Evolutionary conservation across 441 rosid species (phyloP), one percentile per base, ranked within the genome.

Genomic region (Erodium chrysanthum): DNA sequence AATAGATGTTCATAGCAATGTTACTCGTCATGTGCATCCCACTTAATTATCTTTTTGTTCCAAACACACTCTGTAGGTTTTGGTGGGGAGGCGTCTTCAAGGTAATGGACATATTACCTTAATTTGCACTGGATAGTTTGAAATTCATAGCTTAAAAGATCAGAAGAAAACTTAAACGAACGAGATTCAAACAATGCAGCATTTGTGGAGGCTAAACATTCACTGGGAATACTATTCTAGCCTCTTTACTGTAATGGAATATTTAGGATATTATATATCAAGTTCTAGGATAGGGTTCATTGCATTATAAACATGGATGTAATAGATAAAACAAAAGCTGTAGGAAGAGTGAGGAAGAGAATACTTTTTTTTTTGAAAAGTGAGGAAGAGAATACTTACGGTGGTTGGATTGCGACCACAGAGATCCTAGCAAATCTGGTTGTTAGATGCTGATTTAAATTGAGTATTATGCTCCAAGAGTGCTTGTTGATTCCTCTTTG

Each of bases 21-120:
- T 22, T 22, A 59, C 52, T 20, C 20, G 64, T 22, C 64, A 11
- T 59, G 33, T 59, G 71, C 68, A 68, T 67, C 68, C 76, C 8
- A 76, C 64, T 70, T 15, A 66, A 67, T 66, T 66, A 46, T 11
- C 21, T 54, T 68, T 68, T 44, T 68, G 37, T 15, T n/a, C 15
- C 31, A 12, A 59, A 23, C 35, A 12, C 22, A 59, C 62, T 70
- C 66, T 74, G 67, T 81, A 95, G 99, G 92, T 95, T 95, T 82
- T 92, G 94, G 98, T 86, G 82, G 88, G 99, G 98, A 79, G 99
- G 99, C 79, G 87, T 90, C 68, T 95, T 96, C 96, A 95, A 95
- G 99, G 99, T 92, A 88, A 63, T 22, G 64, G 20, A 31, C 60
- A 56, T 54, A 74, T 75, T 59, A 21, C 17, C 21, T 59, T 59